These are phyloP conservation scores for Massarina eburnea DNA, from an alignment of 2,329 filamentous ascomycete species.

Conservation along the genomic window DNA sequence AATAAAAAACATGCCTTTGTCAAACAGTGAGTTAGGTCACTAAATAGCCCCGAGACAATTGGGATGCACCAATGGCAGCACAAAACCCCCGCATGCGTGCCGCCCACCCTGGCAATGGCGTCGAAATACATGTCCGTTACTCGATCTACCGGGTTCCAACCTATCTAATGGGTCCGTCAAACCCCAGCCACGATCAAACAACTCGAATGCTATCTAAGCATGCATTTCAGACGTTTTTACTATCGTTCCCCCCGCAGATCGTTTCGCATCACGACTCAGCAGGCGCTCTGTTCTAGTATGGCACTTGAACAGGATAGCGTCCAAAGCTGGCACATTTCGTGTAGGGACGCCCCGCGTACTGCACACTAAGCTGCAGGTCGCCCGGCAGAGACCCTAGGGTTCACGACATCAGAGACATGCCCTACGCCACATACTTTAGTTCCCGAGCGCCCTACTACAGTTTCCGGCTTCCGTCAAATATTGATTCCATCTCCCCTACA, in stretches of 20 bases:
- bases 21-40: background rate
- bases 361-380: background rate
- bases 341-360: conserved; percentile 6
- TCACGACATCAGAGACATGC: background rate
- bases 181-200: conserved; percentile 11
- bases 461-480: conserved; percentile 2
- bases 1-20: background rate
- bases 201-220: background rate
- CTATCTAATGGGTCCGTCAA: conserved; percentile 9
- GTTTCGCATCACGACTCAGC: background rate
- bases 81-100: background rate
- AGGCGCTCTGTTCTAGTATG: conserved; percentile 1
- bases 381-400: conserved; percentile 1
- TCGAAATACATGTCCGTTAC: conserved; percentile 8
- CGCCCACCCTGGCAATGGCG: background rate
- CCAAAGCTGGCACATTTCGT: background rate
- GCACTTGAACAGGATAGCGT: conserved; percentile 1
- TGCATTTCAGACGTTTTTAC: conserved; percentile 4
- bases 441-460: conserved; percentile 2
- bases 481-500: conserved; percentile 4
- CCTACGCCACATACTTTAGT: conserved; percentile 8
- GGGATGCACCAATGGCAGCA: background rate
- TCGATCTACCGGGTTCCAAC: conserved; percentile 10
- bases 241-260: conserved; percentile 6
- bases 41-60: background rate